Evolutionary conservation across 2,329 filamentous ascomycete species (phyloP), one percentile per base, ranked within the genome.

Genomic region (Xylaria sp.): DNA sequence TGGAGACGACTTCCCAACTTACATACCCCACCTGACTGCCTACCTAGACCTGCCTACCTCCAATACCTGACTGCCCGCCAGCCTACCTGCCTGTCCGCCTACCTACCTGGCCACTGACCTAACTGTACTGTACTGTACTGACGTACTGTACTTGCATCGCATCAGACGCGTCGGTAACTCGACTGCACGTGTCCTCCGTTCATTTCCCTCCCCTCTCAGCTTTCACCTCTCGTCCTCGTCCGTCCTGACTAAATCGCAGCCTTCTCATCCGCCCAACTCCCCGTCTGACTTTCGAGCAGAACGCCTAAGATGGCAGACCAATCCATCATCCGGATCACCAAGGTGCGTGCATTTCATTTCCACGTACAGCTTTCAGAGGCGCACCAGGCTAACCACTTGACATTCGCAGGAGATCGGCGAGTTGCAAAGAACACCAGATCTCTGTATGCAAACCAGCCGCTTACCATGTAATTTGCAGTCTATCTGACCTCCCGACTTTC

Each of bases 291-390:
- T 50, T 54, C 54, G 58, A 60, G 39, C 39, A 55, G 50, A 49
- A 29, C 5, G 39, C 52, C 54, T 37, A 42, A 67, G 70, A 91
- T 91, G 87, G 85, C 88, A 58, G 91, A 94, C 73, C 91, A 95
- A 73, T 91, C 89, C 55, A 90, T 95, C 66, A 87, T 96, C 64
- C 89, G 91, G 61, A 93, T 96, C 73, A 90, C 90, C 60, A 90
- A 91, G 78, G 89, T 91, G 78, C 64, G 78, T 72, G 53, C 21
- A 39, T 55, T 60, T 52, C 44, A 51, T 57, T 41, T 53, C 59
- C 16, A 34, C 57, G n/a, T n/a, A n/a, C 46, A 34, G 42, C 47
- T 45, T 42, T 48, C 51, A 19, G 59, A 56, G 48, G 63, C 65
- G 65, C 64, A 63, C 58, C 64, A 60, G 65, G 67, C 73, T 76